Base-by-base conservation (phyloP, 177 flowering plant genomes). In the Vitis hybrid region DNA sequence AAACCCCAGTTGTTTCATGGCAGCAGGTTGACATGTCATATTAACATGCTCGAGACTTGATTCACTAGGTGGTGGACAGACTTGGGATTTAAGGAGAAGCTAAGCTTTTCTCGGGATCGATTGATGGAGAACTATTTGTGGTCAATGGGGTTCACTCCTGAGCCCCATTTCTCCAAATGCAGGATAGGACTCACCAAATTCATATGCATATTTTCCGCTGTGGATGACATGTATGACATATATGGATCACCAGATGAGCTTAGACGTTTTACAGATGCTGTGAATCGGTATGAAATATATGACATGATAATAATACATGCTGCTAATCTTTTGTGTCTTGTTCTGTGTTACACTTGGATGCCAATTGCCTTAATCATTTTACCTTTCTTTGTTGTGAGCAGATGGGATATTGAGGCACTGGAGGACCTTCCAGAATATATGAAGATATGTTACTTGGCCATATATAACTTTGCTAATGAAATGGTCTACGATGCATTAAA, bases 161-260 rank as follows among this genome's bases (percentile, higher is more conserved):
- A 74, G 60, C 80, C 86, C 15, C 60, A 68, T 5, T 69, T 58
- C 66, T 60, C 80, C 5, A 50, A 51, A 48, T 76, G 72, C 64
- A 75, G 86, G 68, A 62, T 50, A 56, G 70, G 31, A 3, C 53
- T 72, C n/a, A 74, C 84, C 31, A 83, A 80, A 63, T 57, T 69
- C 19, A 22, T 64, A 4, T 60, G 65, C 69, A 65, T 80, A 39
- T 8, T 81, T 10, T 55, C 78, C 33, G 31, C 26, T 2, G 66
- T 82, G 2, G 83, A 82, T 50, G 86, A 83, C 53, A 62, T 80
- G 3, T 83, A 78, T 48, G 86, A 83, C 49, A 48, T 76, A 0
- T 76, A 80, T 74, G 82, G 82, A 18, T 71, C 76, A 13, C 16
- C 60, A 26, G 80, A 83, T 26, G 86, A 83, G 29, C 77, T 78